These are phyloP conservation scores for Blastobotrys ciferrii DNA, from an alignment of 1,139 yeast genomes.

Conservation along the genomic window DNA sequence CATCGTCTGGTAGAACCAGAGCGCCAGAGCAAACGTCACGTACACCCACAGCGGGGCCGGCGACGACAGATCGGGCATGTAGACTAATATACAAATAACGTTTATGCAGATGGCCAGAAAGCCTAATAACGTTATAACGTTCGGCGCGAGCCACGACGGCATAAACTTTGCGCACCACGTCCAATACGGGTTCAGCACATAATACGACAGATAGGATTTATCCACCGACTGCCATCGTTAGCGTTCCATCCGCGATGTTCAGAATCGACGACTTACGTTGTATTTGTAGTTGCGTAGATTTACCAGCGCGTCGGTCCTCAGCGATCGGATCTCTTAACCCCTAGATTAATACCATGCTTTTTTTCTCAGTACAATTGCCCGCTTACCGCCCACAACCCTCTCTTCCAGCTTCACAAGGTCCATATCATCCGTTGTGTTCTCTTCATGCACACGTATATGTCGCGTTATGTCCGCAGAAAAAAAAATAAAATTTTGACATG, in stretches of 20 bases:
- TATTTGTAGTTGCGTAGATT: slow-evolving; percentile 30
- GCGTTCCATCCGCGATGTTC: no score
- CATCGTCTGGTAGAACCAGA: slow-evolving; percentile 77
- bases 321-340: slow-evolving; percentile 24
- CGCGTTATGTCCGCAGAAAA: no score
- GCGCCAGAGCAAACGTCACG: slow-evolving; percentile 62
- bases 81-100: slow-evolving; percentile 53
- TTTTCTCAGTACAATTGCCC: no score
- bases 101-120: slow-evolving; percentile 56
- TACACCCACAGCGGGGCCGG: slow-evolving; percentile 68
- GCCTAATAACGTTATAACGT: slow-evolving; percentile 68
- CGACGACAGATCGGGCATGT: slow-evolving; percentile 54
- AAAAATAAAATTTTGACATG: no score
- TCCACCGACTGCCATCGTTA: slow-evolving; percentile 61
- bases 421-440: background rate
- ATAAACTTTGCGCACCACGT: slow-evolving; percentile 60
- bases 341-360: slow-evolving; percentile 3
- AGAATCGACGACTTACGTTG: slow-evolving; percentile 23
- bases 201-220: slow-evolving; percentile 62
- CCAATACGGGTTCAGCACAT: slow-evolving; percentile 72
- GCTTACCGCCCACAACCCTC: background rate
- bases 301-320: slow-evolving; percentile 27
- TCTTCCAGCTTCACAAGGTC: background rate
- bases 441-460: no score
- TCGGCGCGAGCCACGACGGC: slow-evolving; percentile 77